A percentile compares a stretch with the other conserved stretches of the same genome.
Evolutionary conservation across 768 basidiomycete genomes (phyloP).

Genomic region (Clathrus columnatus): DNA sequence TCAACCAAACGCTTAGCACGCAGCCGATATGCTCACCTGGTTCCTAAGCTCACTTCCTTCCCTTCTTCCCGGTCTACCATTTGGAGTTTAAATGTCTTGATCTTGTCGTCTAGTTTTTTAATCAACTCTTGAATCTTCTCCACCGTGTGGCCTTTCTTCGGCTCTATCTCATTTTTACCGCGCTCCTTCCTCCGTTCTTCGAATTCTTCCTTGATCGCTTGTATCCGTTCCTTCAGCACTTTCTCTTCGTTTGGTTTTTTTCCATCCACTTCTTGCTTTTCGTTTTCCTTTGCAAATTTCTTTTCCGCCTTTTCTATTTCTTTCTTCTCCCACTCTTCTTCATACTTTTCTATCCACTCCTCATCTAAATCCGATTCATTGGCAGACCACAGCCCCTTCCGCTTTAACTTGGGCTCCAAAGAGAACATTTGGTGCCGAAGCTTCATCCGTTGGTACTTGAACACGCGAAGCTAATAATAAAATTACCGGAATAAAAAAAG

Average conservation of each 20-base stretch:
- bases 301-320: constrained; percentile 87
- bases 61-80: constrained; percentile 90
- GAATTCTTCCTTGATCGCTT: constrained; percentile 69
- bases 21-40: constrained; percentile 45
- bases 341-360: constrained; percentile 76
- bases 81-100: constrained; percentile 79
- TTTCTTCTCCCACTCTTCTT: constrained; percentile 65
- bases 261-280: constrained; percentile 70
- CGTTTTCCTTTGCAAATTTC: constrained; percentile 92
- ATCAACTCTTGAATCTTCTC: constrained; percentile 80
- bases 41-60: constrained; percentile 88
- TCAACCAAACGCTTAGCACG: background rate
- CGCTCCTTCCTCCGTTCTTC: constrained; percentile 70
- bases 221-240: constrained; percentile 59
- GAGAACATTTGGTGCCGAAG: constrained; percentile 80
- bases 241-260: constrained; percentile 48
- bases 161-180: constrained; percentile 56
- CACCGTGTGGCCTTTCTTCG: constrained; percentile 58
- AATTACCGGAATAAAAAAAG: background rate
- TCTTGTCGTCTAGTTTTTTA: constrained; percentile 75
- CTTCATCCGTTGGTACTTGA: constrained; percentile 98
- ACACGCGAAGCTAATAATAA: constrained; percentile 56
- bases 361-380: constrained; percentile 94
- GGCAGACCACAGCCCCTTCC: constrained; percentile 64
- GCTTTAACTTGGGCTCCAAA: constrained; percentile 72